These are phyloP conservation scores for Lodderomyces margitis DNA, from an alignment of 1,139 yeast genomes.

Conservation along the genomic window DNA sequence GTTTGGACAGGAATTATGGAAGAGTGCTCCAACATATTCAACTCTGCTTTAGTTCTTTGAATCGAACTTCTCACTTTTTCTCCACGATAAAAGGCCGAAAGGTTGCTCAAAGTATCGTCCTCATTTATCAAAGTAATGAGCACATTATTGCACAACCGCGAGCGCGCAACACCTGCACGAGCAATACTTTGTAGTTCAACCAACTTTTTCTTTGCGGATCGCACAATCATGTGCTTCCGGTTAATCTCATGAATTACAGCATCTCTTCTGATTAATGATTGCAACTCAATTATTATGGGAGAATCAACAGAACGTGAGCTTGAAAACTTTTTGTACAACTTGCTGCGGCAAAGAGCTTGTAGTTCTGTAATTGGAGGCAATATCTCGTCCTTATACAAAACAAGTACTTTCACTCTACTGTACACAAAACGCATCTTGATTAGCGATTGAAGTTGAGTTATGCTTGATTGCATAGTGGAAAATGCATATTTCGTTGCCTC, in stretches of 20 bases:
- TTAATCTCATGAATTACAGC: constrained; percentile 22
- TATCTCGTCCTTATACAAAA: constrained; percentile 23
- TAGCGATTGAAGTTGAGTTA: constrained; percentile 29
- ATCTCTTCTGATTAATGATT: constrained; percentile 35
- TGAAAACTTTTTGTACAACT: constrained; percentile 22
- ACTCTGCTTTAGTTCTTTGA: constrained; percentile 18
- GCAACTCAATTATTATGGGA: constrained; percentile 26
- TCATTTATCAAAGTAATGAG: constrained; percentile 42
- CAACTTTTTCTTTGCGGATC: constrained; percentile 16
- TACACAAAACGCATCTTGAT: constrained; percentile 27
- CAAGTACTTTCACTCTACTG: constrained; percentile 21
- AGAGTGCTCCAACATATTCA: constrained; percentile 22
- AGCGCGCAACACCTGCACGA: constrained; percentile 53
- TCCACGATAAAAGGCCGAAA: constrained; percentile 50
- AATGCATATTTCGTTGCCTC: constrained; percentile 13
- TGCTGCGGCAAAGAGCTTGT: constrained; percentile 36
- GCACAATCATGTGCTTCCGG: constrained; percentile 18
- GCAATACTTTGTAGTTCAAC: constrained; percentile 50
- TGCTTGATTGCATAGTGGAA: constrained; percentile 5
- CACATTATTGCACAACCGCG: constrained; percentile 43
- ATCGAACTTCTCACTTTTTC: constrained; percentile 32
- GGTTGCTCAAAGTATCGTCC: constrained; percentile 34
- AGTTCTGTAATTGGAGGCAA: constrained; percentile 27
- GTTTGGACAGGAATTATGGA: constrained; percentile 33
- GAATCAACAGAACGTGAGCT: constrained; percentile 16